Percentiles rank a stretch among this genome's conserved stretches.
Evolutionary conservation across 345 rosid species (phyloP).

Genomic region (Murraya paniculata): DNA sequence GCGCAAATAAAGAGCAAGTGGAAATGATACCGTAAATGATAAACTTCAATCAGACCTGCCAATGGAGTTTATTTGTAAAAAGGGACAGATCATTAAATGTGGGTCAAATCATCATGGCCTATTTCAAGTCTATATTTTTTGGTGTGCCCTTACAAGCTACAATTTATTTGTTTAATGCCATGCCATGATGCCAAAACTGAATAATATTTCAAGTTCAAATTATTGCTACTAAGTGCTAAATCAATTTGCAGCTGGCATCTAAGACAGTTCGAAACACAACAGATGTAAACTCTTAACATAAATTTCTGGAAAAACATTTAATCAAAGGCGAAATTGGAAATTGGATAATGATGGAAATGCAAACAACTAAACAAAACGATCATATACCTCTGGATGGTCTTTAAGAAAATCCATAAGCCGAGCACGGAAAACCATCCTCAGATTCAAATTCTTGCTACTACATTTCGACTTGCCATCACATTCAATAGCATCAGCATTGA

Average conservation of each 20-base stretch:
- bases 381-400: slow-evolving; percentile 65
- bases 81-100: neutral
- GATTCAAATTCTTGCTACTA: slow-evolving; percentile 36
- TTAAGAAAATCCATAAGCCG: slow-evolving; percentile 55
- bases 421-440: slow-evolving; percentile 59
- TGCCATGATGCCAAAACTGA: neutral
- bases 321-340: neutral
- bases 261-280: neutral
- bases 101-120: neutral
- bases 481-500: slow-evolving; percentile 48
- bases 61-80: neutral
- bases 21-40: neutral
- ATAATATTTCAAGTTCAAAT: neutral
- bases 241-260: neutral
- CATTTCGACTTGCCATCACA: slow-evolving; percentile 32
- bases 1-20: neutral
- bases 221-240: neutral
- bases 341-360: neutral
- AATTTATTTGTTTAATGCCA: neutral
- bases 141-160: neutral
- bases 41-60: neutral
- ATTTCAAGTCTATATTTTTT: neutral
- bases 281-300: neutral
- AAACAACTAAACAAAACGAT: neutral
- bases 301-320: neutral